phyloP scores from a whole-genome alignment of 164 flowering plant genomes.

The Vitis rupestris region DNA sequence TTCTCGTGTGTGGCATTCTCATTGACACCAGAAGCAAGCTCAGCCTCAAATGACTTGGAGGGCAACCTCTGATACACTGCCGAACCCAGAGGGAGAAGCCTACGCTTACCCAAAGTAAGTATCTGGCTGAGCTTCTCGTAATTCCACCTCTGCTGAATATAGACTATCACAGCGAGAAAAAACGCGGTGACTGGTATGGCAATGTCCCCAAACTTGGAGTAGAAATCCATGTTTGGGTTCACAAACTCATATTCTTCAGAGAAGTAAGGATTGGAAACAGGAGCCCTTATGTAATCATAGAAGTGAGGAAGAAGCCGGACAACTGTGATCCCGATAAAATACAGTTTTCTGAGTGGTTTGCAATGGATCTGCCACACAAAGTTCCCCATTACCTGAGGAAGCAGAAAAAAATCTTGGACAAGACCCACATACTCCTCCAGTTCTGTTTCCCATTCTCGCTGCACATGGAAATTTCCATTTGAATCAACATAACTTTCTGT shows the following conservation, averaged over 20 bases:
- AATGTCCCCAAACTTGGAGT: conserved; percentile 67
- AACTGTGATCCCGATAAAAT: conserved; percentile 64
- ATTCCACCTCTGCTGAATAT: conserved; percentile 76
- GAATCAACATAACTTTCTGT: conserved; percentile 28
- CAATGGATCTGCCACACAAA: conserved; percentile 64
- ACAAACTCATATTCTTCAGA: conserved; percentile 69
- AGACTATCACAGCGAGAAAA: conserved; percentile 49
- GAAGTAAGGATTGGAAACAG: conserved; percentile 66
- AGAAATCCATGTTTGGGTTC: conserved; percentile 67
- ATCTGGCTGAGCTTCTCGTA: conserved; percentile 50
- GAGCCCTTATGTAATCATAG: conserved; percentile 64
- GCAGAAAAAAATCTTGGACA: conserved; percentile 79
- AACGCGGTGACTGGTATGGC: conserved; percentile 58
- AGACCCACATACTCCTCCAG: conserved; percentile 85
- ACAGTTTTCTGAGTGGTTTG: conserved; percentile 65
- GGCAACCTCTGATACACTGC: conserved; percentile 68
- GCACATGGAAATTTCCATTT: conserved; percentile 26
- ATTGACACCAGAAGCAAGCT: conserved; percentile 56
- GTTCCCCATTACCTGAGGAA: conserved; percentile 86
- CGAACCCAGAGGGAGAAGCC: conserved; percentile 57
- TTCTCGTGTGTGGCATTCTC: conserved; percentile 14
- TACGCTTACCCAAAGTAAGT: conserved; percentile 33
- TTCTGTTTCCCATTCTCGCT: conserved; percentile 59
- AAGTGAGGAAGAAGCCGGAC: conserved; percentile 83
- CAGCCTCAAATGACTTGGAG: conserved; percentile 61